Conservation (phyloP, 768 basidiomycete genomes). For the Naganishia kalamii region DNA sequence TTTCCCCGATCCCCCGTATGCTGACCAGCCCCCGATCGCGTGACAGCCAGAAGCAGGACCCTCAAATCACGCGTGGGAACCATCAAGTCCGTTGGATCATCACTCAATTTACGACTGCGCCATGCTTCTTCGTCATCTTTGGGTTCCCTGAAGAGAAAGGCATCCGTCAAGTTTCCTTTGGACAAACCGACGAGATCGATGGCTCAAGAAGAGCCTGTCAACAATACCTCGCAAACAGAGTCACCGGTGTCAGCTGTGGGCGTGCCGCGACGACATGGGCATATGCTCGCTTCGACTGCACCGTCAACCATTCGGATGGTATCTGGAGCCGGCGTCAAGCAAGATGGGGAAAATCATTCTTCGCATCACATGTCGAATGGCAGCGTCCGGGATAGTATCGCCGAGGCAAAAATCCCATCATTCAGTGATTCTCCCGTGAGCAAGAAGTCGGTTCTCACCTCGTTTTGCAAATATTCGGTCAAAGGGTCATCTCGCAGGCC, state of each 20-base stretch:
- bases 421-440: too few relatives aligned
- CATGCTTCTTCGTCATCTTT: neutral
- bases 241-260: neutral
- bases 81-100: neutral
- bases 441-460: neutral
- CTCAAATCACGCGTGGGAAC: neutral
- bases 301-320: slow-evolving; percentile 2
- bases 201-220: too few relatives aligned
- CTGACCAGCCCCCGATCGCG: too few relatives aligned
- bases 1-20: too few relatives aligned
- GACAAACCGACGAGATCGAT: neutral
- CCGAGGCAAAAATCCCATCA: neutral
- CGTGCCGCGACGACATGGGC: slow-evolving; percentile 1
- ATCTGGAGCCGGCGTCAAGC: neutral
- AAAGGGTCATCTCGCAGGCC: neutral
- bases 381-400: neutral
- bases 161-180: neutral
- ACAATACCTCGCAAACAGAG: neutral
- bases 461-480: slow-evolving; percentile 6
- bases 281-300: neutral
- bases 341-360: too few relatives aligned
- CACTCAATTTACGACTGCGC: neutral
- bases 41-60: neutral
- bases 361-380: neutral
- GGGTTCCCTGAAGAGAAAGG: neutral